Conservation (phyloP, 148 eudicot genomes). For the Silene conica region DNA sequence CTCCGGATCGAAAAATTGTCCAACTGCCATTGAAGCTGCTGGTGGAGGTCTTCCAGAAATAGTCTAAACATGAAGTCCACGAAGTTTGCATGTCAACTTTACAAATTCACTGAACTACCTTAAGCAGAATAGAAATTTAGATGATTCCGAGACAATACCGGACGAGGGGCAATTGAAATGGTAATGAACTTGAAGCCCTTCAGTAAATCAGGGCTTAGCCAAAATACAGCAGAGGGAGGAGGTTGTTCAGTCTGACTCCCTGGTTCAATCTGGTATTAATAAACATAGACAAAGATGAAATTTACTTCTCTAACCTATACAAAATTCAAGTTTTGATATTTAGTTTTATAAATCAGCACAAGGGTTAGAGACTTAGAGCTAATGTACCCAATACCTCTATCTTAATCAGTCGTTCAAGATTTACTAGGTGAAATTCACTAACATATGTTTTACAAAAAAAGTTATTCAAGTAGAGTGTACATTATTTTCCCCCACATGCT, state of each 20-base stretch:
- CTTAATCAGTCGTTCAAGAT: neutral
- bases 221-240: constrained; percentile 89
- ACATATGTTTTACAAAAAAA: neutral
- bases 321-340: neutral
- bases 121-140: neutral
- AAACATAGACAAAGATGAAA: neutral
- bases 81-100: constrained; percentile 11
- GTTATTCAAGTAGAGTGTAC: neutral
- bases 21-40: constrained; percentile 96
- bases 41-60: constrained; percentile 98
- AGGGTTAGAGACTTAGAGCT: neutral
- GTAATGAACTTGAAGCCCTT: constrained; percentile 86
- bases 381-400: neutral
- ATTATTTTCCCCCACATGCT: constrained; percentile 3
- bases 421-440: neutral
- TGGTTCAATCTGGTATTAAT: constrained; percentile 78
- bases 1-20: constrained; percentile 75
- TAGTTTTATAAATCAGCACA: neutral
- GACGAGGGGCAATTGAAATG: constrained; percentile 95
- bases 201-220: constrained; percentile 68
- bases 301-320: neutral
- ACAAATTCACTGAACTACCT: neutral
- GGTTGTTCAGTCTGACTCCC: constrained; percentile 99
- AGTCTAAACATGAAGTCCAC: constrained; percentile 43
- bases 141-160: constrained; percentile 45